Evolutionary conservation across 176 grass and related monocot species (phyloP), one percentile per base, ranked within the genome.

Genomic region (Oryza meyeriana): DNA sequence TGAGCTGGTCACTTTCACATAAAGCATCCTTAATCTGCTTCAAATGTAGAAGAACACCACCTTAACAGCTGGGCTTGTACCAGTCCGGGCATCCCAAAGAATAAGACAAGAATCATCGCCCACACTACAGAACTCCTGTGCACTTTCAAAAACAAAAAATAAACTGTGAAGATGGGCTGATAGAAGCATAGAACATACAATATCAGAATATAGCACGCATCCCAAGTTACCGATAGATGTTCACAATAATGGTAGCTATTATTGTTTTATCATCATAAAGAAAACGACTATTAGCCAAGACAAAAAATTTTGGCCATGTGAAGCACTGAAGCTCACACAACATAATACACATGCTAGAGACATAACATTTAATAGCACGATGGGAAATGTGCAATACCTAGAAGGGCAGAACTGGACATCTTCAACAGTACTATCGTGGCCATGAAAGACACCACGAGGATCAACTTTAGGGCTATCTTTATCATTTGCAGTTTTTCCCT

Each of bases 61-160:
- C 93, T 99, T 99, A 72, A 95, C 90, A 88, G 80, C 83, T 80
- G 96, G 96, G 69, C 33, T 39, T 38, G 83, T 93, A 72, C 96
- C 93, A 90, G 79, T 85, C 79, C 93, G 91, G 55, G 96, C 90
- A 90, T 95, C 96, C 93, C 93, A 99, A 29, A 99, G 82, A 93
- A 99, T 95, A 82, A 99, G 93, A 71, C 93, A 92, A 77, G 89
- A 88, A 92, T 99, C 96, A 77, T 99, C 96, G 55, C 96, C 89
- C 22, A 99, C 93, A 67, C 96, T 99, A 91, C 96, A 99, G 77
- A 99, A 99, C 61, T 99, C 96, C 74, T 94, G 92, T 61, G 86
- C 90, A 82, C 95, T 95, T 82, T 78, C 95, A 28, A 57, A 38
- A 80, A 72, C 12, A 24, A 40, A 38, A 47, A 68, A 32, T 71